These are phyloP conservation scores for Xylaria venustula DNA, from an alignment of 495 filamentous ascomycete species.

Conservation along the genomic window DNA sequence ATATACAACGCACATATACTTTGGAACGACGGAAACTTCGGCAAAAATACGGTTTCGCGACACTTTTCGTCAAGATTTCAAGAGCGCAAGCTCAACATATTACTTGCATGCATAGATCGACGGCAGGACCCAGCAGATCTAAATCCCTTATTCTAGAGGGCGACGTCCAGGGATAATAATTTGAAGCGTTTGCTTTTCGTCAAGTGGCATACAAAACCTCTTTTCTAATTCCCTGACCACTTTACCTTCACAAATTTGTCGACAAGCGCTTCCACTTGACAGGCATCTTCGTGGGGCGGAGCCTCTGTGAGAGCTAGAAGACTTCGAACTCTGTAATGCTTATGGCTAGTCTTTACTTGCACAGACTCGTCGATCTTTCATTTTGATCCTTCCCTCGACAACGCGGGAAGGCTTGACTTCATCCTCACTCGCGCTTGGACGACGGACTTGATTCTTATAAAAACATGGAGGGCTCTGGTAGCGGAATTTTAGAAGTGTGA, in stretches of 20 bases:
- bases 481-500: slow-evolving; percentile 9
- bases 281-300: slow-evolving; percentile 15
- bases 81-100: slow-evolving; percentile 29
- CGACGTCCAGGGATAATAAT: background rate
- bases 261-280: too few species aligned
- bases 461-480: slow-evolving; percentile 29
- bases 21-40: background rate
- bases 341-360: too few species aligned
- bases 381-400: background rate
- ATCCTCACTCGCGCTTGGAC: slow-evolving; percentile 10
- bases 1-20: slow-evolving; percentile 6
- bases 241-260: too few species aligned
- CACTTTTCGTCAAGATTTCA: slow-evolving; percentile 24
- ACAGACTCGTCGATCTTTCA: background rate
- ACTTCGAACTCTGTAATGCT: slow-evolving; percentile 1
- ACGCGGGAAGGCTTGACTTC: slow-evolving; percentile 8
- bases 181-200: background rate
- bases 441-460: background rate
- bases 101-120: slow-evolving; percentile 19
- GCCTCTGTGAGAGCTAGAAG: background rate
- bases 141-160: background rate
- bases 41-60: slow-evolving; percentile 17
- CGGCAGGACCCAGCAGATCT: slow-evolving; percentile 20
- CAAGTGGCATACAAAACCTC: background rate
- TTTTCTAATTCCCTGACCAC: too few species aligned